phyloP scores from a whole-genome alignment of 2,329 filamentous ascomycete genomes.

The Paracamarosporium sp. region DNA sequence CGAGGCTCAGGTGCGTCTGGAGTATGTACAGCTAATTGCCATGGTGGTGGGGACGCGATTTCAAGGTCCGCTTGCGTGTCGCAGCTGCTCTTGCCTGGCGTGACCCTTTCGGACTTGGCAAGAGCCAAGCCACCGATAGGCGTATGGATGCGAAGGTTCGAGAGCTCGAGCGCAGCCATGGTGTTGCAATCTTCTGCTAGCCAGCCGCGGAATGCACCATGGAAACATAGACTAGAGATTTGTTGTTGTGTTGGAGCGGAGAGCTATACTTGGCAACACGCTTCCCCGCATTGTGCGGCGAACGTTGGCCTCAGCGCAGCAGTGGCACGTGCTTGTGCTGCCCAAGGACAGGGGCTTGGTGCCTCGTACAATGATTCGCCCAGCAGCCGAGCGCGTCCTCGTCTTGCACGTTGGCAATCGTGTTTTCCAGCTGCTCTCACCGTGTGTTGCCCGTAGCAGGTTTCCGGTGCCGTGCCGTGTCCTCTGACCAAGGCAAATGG shows the following conservation, averaged over 20 bases:
- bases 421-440: background rate
- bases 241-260: background rate
- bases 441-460: background rate
- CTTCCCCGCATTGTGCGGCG: conserved; percentile 1
- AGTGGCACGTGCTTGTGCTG: background rate
- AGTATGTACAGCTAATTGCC: background rate
- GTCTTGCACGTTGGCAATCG: background rate
- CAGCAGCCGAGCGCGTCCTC: background rate
- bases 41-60: background rate
- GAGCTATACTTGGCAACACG: background rate
- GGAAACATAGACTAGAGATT: background rate
- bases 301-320: conserved; percentile 6
- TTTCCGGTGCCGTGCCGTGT: background rate
- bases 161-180: background rate
- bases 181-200: background rate
- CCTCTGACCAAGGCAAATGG: background rate
- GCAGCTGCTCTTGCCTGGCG: background rate
- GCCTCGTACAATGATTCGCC: background rate
- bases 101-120: background rate
- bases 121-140: background rate
- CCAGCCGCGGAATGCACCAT: background rate
- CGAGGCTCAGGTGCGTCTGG: background rate
- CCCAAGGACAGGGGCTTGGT: background rate
- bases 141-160: background rate
- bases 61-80: background rate